Evolutionary conservation across 768 basidiomycete genomes (phyloP).

Genomic region (Leucogyrophana mollusca): DNA sequence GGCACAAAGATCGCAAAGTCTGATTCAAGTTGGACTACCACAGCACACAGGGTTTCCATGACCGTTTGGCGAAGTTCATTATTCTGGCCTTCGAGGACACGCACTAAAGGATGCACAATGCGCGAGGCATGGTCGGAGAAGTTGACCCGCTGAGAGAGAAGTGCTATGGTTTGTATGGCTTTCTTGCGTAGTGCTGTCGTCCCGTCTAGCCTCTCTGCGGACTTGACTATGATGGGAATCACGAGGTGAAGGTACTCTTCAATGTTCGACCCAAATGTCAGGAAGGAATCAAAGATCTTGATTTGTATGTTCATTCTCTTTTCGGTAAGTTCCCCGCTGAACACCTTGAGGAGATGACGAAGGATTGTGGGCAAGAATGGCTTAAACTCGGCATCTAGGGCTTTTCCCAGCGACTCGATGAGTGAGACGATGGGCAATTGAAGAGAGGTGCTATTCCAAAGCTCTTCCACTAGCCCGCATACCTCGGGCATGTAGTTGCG

Average conservation of each 20-base stretch:
- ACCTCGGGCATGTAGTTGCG: slow-evolving; percentile 87
- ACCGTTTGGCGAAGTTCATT: slow-evolving; percentile 83
- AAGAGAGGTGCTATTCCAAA: slow-evolving; percentile 83
- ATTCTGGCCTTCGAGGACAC: slow-evolving; percentile 72
- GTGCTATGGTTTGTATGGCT: slow-evolving; percentile 90
- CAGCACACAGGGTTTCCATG: slow-evolving; percentile 90
- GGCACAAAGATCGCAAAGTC: slow-evolving; percentile 99
- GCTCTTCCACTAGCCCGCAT: slow-evolving; percentile 81
- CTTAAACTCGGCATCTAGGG: slow-evolving; percentile 95
- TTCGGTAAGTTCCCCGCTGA: slow-evolving; percentile 84
- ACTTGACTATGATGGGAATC: slow-evolving; percentile 89
- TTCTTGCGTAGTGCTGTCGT: slow-evolving; percentile 76
- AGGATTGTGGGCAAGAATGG: slow-evolving; percentile 90
- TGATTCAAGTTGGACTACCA: slow-evolving; percentile 90
- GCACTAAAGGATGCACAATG: slow-evolving; percentile 92
- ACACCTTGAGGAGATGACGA: slow-evolving; percentile 86
- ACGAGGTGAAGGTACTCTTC: slow-evolving; percentile 98
- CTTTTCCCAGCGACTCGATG: slow-evolving; percentile 89
- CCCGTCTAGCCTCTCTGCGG: slow-evolving; percentile 82
- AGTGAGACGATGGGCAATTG: slow-evolving; percentile 92
- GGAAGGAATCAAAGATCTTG: slow-evolving; percentile 91
- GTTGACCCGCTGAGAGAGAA: slow-evolving; percentile 88
- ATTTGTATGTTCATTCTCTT: slow-evolving; percentile 76
- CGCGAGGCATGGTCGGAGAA: slow-evolving; percentile 97
- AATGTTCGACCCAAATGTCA: slow-evolving; percentile 93